Conservation (phyloP, 805 yeast species). For the Blastobotrys parvus region DNA sequence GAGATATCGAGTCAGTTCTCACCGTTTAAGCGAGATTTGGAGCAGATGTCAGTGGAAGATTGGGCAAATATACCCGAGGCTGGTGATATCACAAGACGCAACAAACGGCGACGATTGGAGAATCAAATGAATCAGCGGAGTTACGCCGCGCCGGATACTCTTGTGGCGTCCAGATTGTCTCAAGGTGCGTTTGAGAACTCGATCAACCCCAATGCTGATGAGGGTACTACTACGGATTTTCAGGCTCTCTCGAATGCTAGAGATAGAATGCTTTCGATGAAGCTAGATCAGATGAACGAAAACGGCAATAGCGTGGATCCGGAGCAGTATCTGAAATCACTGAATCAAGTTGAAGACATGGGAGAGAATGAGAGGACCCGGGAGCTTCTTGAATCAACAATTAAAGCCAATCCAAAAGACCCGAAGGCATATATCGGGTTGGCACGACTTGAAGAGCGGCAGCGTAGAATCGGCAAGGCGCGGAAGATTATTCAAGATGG, state of each 20-base stretch:
- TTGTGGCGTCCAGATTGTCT: conserved; percentile 35
- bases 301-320: conserved; percentile 28
- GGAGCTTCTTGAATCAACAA: conserved; percentile 52
- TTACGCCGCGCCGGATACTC: conserved; percentile 76
- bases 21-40: conserved; percentile 57
- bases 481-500: conserved; percentile 62
- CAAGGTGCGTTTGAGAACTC: conserved; percentile 28
- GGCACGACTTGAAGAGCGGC: conserved; percentile 64
- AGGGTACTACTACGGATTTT: conserved; percentile 35
- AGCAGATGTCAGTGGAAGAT: conserved; percentile 52
- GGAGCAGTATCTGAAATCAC: conserved; percentile 35
- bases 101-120: conserved; percentile 60
- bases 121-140: conserved; percentile 56
- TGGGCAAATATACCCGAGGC: conserved; percentile 86
- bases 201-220: conserved; percentile 22
- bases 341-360: conserved; percentile 29
- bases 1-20: conserved; percentile 48
- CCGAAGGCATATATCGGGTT: conserved; percentile 82
- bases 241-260: conserved; percentile 54
- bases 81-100: conserved; percentile 73
- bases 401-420: conserved; percentile 63
- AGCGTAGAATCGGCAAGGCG: conserved; percentile 46
- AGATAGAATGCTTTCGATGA: conserved; percentile 48
- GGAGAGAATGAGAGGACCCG: conserved; percentile 58
- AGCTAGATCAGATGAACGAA: conserved; percentile 36